Base-by-base conservation (phyloP, 306 rosid genomes). In the Corylus americana region DNA sequence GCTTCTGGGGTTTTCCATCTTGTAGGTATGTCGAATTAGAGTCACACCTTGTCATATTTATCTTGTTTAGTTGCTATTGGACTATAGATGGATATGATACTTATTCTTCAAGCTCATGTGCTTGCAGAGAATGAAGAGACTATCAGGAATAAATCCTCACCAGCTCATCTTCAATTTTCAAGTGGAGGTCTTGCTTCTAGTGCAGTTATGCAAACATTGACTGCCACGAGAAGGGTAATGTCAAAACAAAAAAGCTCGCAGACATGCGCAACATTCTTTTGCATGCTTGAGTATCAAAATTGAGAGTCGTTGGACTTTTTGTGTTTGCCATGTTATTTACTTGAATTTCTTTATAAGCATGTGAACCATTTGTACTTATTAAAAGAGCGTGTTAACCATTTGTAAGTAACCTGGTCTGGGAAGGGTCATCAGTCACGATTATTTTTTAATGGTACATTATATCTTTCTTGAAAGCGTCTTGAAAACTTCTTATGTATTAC, bases 1-100 rank as follows among this genome's bases (percentile, higher is more conserved):
- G 80, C 92, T 71, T 81, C 89, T 58, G 98, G 90, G 17, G 83
- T 85, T 80, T 95, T 95, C 86, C 92, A 83, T 79, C 98, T 95
- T 84, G 67, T 87, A 77, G 93, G 97, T 92, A 87, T 49, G 88
- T 66, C 57, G 75, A 79, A 61, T 75, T 84, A 37, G n/a, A 79
- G 59, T 72, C 63, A 69, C 48, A 10, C 47, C 27, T 55, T 12
- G 47, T 63, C 29, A 55, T 49, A 68, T 71, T 71, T 39, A 42
- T 27, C 49, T 78, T 62, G 29, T 58, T 57, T 78, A 78, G 81
- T 70, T 83, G 69, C 57, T 11, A 17, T 51, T 51, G 42, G 35
- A 66, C 76, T 55, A 11, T 22, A 48, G 64, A 20, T 70, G 68
- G n/a, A 77, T 74, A 50, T 67, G n/a, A 49, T 48, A 54, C 74